Evolutionary conservation across 192 early-diverging fungal genomes (phyloP), one percentile per base, ranked within the genome.

Genomic region (Podila clonocystis): DNA sequence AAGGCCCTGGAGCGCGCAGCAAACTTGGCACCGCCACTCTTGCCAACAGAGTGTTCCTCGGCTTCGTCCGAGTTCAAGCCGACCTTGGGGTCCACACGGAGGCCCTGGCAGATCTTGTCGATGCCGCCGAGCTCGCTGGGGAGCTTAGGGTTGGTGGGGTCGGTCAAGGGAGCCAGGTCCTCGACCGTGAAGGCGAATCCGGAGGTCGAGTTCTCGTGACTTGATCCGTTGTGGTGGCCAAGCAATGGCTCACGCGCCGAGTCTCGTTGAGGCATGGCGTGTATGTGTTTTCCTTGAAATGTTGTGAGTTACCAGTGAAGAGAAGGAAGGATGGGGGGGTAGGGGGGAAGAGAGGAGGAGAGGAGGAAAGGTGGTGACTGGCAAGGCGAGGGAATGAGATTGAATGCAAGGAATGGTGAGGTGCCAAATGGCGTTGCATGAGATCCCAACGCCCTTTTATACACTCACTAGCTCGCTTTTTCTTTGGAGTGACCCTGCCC

Each of bases 131-230:
- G 84, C 59, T 89, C 70, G 22, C 67, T 73, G 4, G 93, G 89
- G 62, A 83, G 78, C 17, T 87, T 87, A 33, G 85, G 84, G 82
- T 87, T 87, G 82, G 93, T 94, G 38, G 91, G 87, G 70, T 94
- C 93, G 19, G 93, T 83, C 69, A 94, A 76, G 7, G 85, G 75
- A 9, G 84, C 73, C 58, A 94, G 79, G 65, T 90, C 85, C 41
- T 85, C 84, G 9, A 87, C 67, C 0, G 83, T 73, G 62, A 86
- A 85, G 45, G 78, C 86, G 77, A 89, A 92, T 20, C 58, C 36
- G 11, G 30, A 29, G 34, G 67, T 28, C 22, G 67, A 52, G 50
- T n/a, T 52, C 29, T 55, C 41, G 9, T 52, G 48, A 62, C 48
- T 33, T 41, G 26, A 15, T 20, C 49, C 58, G 22, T 26, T 36